A percentile compares a stretch with the other conserved stretches of the same genome.
phyloP scores from a whole-genome alignment of 2,329 filamentous ascomycete genomes.

The Hansfordia pulvinata region DNA sequence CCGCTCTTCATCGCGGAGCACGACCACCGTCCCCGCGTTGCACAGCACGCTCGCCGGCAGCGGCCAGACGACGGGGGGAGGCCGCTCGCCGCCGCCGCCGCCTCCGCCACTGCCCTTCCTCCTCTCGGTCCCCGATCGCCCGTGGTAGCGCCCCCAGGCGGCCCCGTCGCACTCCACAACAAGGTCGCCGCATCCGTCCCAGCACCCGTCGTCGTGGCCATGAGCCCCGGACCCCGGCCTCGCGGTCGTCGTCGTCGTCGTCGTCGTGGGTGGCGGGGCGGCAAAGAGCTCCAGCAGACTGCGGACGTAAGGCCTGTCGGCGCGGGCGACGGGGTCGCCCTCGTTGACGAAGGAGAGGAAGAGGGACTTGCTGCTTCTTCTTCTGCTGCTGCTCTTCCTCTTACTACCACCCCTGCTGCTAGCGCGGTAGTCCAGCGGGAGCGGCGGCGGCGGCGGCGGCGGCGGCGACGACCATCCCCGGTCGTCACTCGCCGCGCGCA shows the following conservation, averaged over 20 bases:
- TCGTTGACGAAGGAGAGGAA: slow-evolving; percentile 78
- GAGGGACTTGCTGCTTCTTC: slow-evolving; percentile 58
- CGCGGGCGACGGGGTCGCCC: slow-evolving; percentile 67
- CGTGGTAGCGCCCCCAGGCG: too few relatives aligned
- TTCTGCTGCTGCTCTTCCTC: too few relatives aligned
- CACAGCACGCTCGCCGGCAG: slow-evolving; percentile 55
- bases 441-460: too few relatives aligned
- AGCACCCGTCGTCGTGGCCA: slow-evolving; percentile 5
- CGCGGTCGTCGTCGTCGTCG: slow-evolving; percentile 5
- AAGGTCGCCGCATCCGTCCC: slow-evolving; percentile 15
- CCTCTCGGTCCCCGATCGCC: too few relatives aligned
- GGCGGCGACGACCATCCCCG: too few relatives aligned
- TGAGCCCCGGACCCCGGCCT: slow-evolving; percentile 3
- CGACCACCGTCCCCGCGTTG: slow-evolving; percentile 55
- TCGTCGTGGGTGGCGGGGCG: slow-evolving; percentile 34
- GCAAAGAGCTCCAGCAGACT: slow-evolving; percentile 60
- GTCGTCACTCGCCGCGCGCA: too few relatives aligned
- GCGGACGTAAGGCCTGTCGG: slow-evolving; percentile 63
- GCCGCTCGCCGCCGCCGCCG: too few relatives aligned
- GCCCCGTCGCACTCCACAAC: slow-evolving; percentile 8
- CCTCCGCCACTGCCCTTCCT: background rate
- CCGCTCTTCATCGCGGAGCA: too few relatives aligned
- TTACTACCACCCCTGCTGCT: too few relatives aligned
- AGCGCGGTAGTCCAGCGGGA: too few relatives aligned
- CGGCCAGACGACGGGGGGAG: too few relatives aligned